These are phyloP conservation scores for Lactifluus volemus DNA, from an alignment of 768 basidiomycete species.

Conservation along the genomic window DNA sequence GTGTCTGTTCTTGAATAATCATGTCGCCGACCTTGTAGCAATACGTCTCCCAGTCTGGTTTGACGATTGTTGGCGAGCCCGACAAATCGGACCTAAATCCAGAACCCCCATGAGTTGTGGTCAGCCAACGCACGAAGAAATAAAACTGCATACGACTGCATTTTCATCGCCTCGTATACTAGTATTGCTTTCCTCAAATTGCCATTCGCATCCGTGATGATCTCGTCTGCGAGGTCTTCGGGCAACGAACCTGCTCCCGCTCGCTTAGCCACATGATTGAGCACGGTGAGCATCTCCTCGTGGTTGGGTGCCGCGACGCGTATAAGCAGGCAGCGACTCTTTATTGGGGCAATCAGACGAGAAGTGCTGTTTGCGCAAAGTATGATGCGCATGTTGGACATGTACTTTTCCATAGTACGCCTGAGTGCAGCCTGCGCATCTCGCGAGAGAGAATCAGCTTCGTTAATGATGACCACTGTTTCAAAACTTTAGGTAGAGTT, in stretches of 20 bases:
- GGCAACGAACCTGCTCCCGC: conserved; percentile 73
- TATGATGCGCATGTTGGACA: conserved; percentile 95
- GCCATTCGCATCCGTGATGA: conserved; percentile 74
- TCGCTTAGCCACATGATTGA: conserved; percentile 69
- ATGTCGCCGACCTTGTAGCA: conserved; percentile 87
- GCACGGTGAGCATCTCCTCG: conserved; percentile 65
- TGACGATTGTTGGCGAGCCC: conserved; percentile 73
- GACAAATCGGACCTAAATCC: conserved; percentile 65
- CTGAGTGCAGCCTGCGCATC: conserved; percentile 97
- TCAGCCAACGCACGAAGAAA: not conserved
- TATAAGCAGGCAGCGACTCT: conserved; percentile 88
- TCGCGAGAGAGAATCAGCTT: conserved; percentile 88
- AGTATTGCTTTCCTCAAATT: conserved; percentile 94
- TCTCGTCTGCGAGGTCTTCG: conserved; percentile 59
- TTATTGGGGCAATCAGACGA: conserved; percentile 93
- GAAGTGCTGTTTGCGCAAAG: conserved; percentile 94
- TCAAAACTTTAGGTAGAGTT: not conserved
- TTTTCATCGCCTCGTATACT: conserved; percentile 90
- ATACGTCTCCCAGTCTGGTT: conserved; percentile 99
- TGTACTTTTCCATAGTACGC: conserved; percentile 99
- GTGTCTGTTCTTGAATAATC: conserved; percentile 84
- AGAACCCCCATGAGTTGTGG: not conserved
- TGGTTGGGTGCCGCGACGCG: conserved; percentile 82
- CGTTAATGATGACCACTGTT: conserved; percentile 94
- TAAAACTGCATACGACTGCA: conserved; percentile 69